Base-by-base conservation (phyloP, 768 basidiomycete genomes). In the Multifurca ochricompacta region DNA sequence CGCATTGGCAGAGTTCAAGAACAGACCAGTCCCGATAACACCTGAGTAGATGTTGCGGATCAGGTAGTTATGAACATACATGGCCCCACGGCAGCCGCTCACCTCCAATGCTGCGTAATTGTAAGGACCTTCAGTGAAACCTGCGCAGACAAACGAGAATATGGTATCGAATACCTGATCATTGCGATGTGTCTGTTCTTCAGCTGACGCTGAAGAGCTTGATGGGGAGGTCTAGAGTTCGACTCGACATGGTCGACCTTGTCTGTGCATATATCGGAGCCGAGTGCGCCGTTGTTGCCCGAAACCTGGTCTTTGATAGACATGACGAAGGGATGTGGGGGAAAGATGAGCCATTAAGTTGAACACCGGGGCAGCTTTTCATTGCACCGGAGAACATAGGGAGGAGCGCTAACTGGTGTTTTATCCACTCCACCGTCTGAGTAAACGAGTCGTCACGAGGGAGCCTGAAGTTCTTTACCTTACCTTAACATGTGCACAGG, bases 121-220 rank as follows among this genome's bases (percentile, higher is more conserved):
- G 40, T 47, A 41, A 31, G 39, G 8, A 23, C 10, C 63, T 6
- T 59, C 53, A 55, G 31, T 40, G 30, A 27, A 40, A n/a, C 27
- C n/a, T 25, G 4, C 5, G 6, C 3, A 25, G 10, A 4, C 3
- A 31, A 6, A 27, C 5, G 21, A 34, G 7, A 43, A n/a, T 6
- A 25, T 5, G 13, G 10, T 19, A 14, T 7, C 6, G 59, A 69
- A 10, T 48, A 74, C 83, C 85, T 87, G 60, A 89, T 88, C 86
- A 89, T 87, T 46, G 87, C 83, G 55, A 90, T 76, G 65, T 90
- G 88, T 14, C 87, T 74, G 63, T 86, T 87, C 62, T 69, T 69
- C 34, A 68, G 63, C 55, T 68, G 66, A 6, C 66, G 65, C 45
- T 65, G 60, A 36, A 68, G 59, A 16, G 39, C 43, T 1, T 51